Base-by-base conservation (phyloP, 805 yeast genomes). In the Saccharomyces paradoxus region DNA sequence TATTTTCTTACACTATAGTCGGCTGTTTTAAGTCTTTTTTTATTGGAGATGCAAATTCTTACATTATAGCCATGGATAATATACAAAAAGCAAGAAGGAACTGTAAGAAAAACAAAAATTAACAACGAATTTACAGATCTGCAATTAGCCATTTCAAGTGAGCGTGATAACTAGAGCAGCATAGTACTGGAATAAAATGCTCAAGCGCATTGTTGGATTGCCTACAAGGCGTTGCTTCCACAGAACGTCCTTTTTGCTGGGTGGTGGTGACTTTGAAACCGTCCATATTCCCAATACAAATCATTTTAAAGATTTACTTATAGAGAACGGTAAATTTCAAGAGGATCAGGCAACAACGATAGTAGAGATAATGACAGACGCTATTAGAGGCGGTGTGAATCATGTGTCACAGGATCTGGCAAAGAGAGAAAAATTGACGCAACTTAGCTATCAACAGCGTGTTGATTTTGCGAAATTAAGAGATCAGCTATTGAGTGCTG, bases 381-480 rank as follows among this genome's bases (percentile, higher is more conserved):
- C 96, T 0, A 79, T 92, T 29, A 83, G 84, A 62, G 94, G 89
- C 58, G 94, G 96, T 4, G 82, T 90, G 30, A 78, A 79, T 24
- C 81, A 86, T 54, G 83, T 89, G 27, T 83, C 91, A 9, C 77
- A 84, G 41, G 86, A 86, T 64, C 73, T 92, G 54, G 96, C 92
- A n/a, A 82, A 90, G 27, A 85, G 89, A 62, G 97, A 90, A 62
- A 83, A 85, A 48, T 77, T 92, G 48, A 83, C 88, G 30, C 83
- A 90, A 60, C 80, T 90, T 65, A 86, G 96, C 3, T 94, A 94
- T 70, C 96, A 92, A 68, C 98, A 94, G 64, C 89, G 92, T 63
- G 97, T 94, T 31, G 98, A 94, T 67, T 92, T 94, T 77, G 94
- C 97, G 41, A 92, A 92, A 66, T 78, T 94, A 56, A 86, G 91